Base-by-base conservation (phyloP, 176 grass and related monocot genomes). In the Paspalum notatum region DNA sequence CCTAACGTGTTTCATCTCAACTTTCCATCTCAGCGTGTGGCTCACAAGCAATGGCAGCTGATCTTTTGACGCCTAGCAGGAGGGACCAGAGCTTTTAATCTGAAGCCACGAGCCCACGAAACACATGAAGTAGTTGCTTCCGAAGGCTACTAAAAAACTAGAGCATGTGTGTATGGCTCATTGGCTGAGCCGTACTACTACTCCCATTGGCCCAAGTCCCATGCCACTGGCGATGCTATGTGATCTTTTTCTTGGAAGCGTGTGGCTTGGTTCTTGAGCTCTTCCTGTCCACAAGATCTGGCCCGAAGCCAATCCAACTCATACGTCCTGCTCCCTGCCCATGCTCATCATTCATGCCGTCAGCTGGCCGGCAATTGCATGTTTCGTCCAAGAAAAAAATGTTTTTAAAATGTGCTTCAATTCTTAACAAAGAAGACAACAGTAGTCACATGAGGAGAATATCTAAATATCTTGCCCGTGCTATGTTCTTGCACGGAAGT, bases 231-330 rank as follows among this genome's bases (percentile, higher is more conserved):
- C 12, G 15, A 14, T 16, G n/a, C 7, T 15, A 43, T 18, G 1
- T 18, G 75, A 78, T 78, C 75, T 78, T 78, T 78, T 78, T 40
- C 75, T 21, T 39, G 60, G 45, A 78, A 78, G 45, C 60, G 45
- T 64, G 59, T 64, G 75, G 75, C 11, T 78, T 2, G 44, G 75
- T 49, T 63, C 59, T 26, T 46, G 14, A 45, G 60, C 11, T 78
- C 25, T 50, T 78, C 27, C 12, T 61, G 45, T 51, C 75, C 75
- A 78, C 75, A 78, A 64, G 5, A 47, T 46, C 13, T 20, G 22
- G 15, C 55, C 22, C 15, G 22, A 17, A 25, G 21, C 37, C 71
- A 21, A 75, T 44, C 70, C 70, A 54, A 12, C 49, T 48, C 70
- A 72, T 71, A 37, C 69, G 6, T 12, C 12, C 47, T 51, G 51